Evolutionary conservation across 495 filamentous ascomycete species (phyloP), one percentile per base, ranked within the genome.

Genomic region (Xylaria curta): DNA sequence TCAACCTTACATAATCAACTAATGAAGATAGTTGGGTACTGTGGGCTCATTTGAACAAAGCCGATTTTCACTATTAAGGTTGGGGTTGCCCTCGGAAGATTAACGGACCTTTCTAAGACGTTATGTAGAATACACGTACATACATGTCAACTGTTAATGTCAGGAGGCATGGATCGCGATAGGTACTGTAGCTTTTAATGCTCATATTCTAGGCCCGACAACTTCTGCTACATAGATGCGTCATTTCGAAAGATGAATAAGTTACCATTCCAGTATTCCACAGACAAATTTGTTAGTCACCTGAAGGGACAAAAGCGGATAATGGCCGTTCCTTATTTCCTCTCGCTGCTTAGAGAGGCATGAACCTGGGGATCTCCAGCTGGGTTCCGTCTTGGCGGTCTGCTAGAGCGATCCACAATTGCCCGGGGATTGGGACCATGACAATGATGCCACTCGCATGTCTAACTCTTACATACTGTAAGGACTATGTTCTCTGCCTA

Each of bases 311-410:
- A 21, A n/a, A 21, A 24, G 12, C 8, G 21, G n/a, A 62, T 24
- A 40, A 40, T 44, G 1, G n/a, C 1, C 19, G 13, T 62, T 38
- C 5, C 59, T 26, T 8, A 40, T 40, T 56, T 26, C 49, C 49
- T 53, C 9, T 26, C 10, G 21, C 21, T 53, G 49, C 21, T 21
- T 13, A 10, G 9, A 60, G 26, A 61, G 58, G 19, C 4, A 60
- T 19, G 21, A 53, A 53, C 49, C 58, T 19, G 58, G 40, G 21
- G 19, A 61, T 40, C 33, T 61, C 58, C 9, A 21, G 33, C 9
- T 13, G 17, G 31, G 58, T 36, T 40, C 33, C 58, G 58, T 61
- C 58, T 61, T 61, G 58, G 58, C 58, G 58, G 6, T 31, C 9
- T 40, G 58, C 58, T 61, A 61, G 38, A 62, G 2, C n/a, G n/a